A percentile compares a stretch with the other conserved stretches of the same genome.
Conservation (phyloP, 2,329 filamentous ascomycete species). For the Phoma sp. region DNA sequence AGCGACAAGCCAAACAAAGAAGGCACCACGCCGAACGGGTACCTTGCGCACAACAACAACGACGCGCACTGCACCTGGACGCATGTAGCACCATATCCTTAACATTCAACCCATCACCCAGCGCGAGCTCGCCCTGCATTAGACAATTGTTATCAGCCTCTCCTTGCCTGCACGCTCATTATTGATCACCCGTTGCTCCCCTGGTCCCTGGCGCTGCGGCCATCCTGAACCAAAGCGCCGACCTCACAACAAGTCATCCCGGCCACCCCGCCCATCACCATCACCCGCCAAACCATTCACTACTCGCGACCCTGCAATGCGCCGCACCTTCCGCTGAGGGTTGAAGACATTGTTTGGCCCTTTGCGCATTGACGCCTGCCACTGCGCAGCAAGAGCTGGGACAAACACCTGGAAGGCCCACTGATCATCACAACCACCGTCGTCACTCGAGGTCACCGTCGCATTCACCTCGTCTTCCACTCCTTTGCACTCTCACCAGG, state of each 20-base stretch:
- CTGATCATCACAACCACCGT: slow-evolving; percentile 19
- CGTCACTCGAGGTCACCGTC: slow-evolving; percentile 26
- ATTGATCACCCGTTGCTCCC: slow-evolving; percentile 9
- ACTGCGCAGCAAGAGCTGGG: slow-evolving; percentile 20
- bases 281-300: slow-evolving; percentile 9
- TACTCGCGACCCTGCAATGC: slow-evolving; percentile 12
- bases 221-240: slow-evolving; percentile 16
- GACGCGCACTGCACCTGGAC: slow-evolving; percentile 10
- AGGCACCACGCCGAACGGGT: slow-evolving; percentile 23
- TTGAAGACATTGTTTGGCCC: slow-evolving; percentile 12
- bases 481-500: slow-evolving; percentile 12
- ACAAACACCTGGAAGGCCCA: slow-evolving; percentile 20
- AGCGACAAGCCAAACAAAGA: slow-evolving; percentile 37
- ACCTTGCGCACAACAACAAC: slow-evolving; percentile 24
- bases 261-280: slow-evolving; percentile 18
- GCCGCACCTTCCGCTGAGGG: slow-evolving; percentile 15
- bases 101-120: slow-evolving; percentile 3
- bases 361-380: slow-evolving; percentile 18
- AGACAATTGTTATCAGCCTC: neutral
- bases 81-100: slow-evolving; percentile 6
- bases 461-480: slow-evolving; percentile 15
- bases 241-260: slow-evolving; percentile 24
- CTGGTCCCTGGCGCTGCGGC: slow-evolving; percentile 11
- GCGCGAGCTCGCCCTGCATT: slow-evolving; percentile 18
- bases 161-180: slow-evolving; percentile 14